These are phyloP conservation scores for Dimocarpus longan DNA, from an alignment of 345 rosid genomes.

Conservation along the genomic window DNA sequence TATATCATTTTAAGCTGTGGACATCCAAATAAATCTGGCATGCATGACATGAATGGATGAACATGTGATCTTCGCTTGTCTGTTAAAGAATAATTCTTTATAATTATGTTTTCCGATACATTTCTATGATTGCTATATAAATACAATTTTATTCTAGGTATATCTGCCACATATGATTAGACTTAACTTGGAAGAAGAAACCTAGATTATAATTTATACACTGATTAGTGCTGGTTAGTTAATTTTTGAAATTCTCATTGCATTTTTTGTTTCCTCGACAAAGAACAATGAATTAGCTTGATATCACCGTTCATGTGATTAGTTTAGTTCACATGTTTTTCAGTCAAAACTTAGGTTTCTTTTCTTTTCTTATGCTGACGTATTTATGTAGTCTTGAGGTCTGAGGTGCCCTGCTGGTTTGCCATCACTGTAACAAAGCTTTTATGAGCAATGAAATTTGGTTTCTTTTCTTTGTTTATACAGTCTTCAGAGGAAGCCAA, in stretches of 20 bases:
- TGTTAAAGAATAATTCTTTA: not conserved
- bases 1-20: constrained; percentile 5
- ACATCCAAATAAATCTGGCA: not conserved
- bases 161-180: not conserved
- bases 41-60: not conserved
- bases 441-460: not conserved
- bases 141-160: not conserved
- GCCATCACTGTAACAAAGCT: not conserved
- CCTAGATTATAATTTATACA: not conserved
- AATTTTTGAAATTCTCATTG: not conserved
- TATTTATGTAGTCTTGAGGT: not conserved
- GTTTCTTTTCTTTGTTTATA: constrained; percentile 22
- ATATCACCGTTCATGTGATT: not conserved
- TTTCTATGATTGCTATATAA: not conserved
- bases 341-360: not conserved
- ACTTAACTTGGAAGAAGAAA: not conserved
- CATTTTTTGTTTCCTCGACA: not conserved
- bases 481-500: constrained; percentile 45
- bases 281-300: not conserved
- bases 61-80: not conserved
- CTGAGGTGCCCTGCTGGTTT: not conserved
- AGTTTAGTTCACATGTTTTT: constrained; percentile 10
- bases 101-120: not conserved
- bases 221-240: not conserved
- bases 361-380: not conserved